Conservation (phyloP, 345 rosid genomes). For the Lumnitzera racemosa region DNA sequence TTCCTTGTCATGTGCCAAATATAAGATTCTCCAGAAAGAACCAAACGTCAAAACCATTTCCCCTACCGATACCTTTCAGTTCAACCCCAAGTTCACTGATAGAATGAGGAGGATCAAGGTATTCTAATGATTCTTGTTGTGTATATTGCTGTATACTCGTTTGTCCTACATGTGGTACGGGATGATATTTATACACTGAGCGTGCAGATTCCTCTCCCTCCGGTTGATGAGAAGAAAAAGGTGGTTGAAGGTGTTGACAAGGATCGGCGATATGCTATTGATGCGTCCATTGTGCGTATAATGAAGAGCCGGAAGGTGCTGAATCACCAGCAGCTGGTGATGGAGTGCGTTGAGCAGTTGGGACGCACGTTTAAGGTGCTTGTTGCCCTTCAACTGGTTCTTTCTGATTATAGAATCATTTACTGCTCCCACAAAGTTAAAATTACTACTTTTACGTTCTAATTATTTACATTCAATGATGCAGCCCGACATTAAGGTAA, state of each 20-base stretch:
- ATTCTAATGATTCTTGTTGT: constrained; percentile 8
- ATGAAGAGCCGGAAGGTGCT: constrained; percentile 89
- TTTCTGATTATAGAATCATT: background rate
- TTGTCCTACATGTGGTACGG: background rate
- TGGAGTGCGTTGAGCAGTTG: constrained; percentile 87
- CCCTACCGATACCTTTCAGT: constrained; percentile 50
- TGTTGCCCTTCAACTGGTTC: background rate
- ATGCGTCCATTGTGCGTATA: constrained; percentile 95
- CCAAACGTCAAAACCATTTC: constrained; percentile 54
- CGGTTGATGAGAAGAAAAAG: constrained; percentile 87
- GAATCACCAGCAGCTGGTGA: constrained; percentile 79
- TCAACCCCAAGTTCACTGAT: constrained; percentile 74
- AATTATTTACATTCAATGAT: background rate
- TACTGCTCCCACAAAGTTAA: background rate
- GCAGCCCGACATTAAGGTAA: constrained; percentile 97
- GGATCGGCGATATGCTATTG: constrained; percentile 86
- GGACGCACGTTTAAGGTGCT: constrained; percentile 94
- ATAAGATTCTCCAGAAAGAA: constrained; percentile 68
- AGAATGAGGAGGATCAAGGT: constrained; percentile 97
- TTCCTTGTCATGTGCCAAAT: constrained; percentile 77
- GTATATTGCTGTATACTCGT: background rate
- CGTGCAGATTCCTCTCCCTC: constrained; percentile 88
- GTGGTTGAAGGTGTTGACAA: constrained; percentile 91
- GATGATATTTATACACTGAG: background rate
- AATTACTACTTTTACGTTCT: background rate